Percentiles rank a stretch among this genome's conserved stretches.
phyloP scores from a whole-genome alignment of 441 rosid species.

The Arabidopsis hybrid region DNA sequence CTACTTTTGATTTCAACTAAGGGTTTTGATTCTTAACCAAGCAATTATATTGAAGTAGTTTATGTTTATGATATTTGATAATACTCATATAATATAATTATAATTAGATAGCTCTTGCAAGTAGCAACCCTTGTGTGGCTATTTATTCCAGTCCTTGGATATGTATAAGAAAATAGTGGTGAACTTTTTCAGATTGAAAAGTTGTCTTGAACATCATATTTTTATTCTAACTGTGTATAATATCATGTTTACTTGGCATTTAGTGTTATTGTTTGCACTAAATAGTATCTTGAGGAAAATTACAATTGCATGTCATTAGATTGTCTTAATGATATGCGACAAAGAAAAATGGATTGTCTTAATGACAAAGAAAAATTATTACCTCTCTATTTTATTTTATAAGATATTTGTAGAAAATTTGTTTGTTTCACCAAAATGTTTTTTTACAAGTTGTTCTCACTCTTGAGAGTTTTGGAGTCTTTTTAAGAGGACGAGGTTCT shows the following conservation, averaged over 20 bases:
- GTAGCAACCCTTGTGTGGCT: constrained; percentile 20
- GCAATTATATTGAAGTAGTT: neutral
- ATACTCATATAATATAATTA: neutral
- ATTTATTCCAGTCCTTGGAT: neutral
- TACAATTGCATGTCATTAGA: neutral
- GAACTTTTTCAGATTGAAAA: neutral
- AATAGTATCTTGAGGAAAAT: neutral
- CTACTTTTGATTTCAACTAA: neutral
- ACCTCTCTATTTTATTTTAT: neutral
- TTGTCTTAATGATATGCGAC: constrained; percentile 9
- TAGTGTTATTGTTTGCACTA: neutral
- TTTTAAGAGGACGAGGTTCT: no score
- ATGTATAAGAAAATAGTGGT: neutral
- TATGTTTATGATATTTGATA: neutral
- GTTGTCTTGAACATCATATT: neutral
- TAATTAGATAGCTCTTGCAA: neutral
- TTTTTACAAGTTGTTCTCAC: no score
- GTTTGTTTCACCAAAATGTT: no score
- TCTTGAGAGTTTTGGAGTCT: no score
- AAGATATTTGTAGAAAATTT: neutral
- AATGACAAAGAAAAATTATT: neutral
- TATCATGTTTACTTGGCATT: constrained; percentile 14
- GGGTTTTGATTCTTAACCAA: neutral
- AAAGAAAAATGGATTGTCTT: neutral
- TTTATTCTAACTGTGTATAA: neutral